A percentile compares a stretch with the other conserved stretches of the same genome.
These are phyloP conservation scores for Arabidopsis lyrata DNA, from an alignment of 441 rosid genomes.

Conservation along the genomic window DNA sequence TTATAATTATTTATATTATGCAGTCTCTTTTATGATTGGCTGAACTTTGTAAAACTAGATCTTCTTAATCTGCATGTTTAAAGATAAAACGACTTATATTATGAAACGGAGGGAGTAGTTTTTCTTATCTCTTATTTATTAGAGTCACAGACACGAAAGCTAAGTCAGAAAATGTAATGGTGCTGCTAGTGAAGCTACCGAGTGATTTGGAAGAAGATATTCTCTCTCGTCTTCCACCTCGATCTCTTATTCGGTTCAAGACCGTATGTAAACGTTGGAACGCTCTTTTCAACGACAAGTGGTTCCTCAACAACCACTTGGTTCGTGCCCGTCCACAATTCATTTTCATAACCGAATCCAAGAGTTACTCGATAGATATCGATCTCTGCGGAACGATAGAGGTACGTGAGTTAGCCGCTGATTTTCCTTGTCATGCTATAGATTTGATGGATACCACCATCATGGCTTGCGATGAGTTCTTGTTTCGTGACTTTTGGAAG, in stretches of 20 bases:
- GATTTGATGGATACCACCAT: background rate
- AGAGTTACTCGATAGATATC: background rate
- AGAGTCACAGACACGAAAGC: background rate
- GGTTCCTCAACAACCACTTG: slow-evolving; percentile 14
- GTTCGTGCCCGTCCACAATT: slow-evolving; percentile 16
- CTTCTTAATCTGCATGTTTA: too few species aligned
- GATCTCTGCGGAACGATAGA: background rate
- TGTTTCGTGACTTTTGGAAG: slow-evolving; percentile 8
- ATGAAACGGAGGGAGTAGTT: too few species aligned
- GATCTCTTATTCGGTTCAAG: slow-evolving; percentile 15
- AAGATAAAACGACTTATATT: too few species aligned
- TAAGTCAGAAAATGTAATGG: background rate
- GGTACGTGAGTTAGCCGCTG: background rate
- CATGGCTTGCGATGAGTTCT: slow-evolving; percentile 20
- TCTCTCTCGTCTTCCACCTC: slow-evolving; percentile 14
- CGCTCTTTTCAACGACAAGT: slow-evolving; percentile 10
- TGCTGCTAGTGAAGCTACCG: background rate
- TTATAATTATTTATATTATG: too few species aligned
- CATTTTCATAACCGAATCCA: slow-evolving; percentile 12
- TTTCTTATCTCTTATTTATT: background rate
- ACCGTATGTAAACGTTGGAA: slow-evolving; percentile 33
- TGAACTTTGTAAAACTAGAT: too few species aligned
- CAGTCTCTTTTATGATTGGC: too few species aligned
- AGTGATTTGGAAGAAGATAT: slow-evolving; percentile 22
- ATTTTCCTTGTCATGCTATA: background rate